Evolutionary conservation across 2,329 filamentous ascomycete species (phyloP).

Genomic region (Colletotrichum truncatum): DNA sequence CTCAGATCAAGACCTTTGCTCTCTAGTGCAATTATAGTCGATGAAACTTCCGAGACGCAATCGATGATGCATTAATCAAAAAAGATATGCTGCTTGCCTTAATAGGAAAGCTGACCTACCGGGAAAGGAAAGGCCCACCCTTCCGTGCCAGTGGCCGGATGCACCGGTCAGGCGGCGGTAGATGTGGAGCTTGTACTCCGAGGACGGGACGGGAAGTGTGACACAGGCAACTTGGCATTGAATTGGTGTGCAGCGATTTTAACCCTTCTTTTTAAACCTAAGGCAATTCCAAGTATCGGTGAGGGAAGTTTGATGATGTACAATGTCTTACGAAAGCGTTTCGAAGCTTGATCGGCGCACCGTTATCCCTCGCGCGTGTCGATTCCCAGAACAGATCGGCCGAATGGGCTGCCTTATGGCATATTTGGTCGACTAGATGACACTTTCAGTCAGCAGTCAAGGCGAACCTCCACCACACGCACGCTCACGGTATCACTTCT

Average conservation of each 20-base stretch:
- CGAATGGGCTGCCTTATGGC: too few relatives aligned
- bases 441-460: too few relatives aligned
- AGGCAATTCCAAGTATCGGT: background rate
- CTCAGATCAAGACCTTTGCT: background rate
- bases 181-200: constrained; percentile 15
- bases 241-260: background rate
- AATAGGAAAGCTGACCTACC: constrained; percentile 1
- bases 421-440: too few relatives aligned
- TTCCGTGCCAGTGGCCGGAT: background rate
- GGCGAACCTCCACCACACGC: too few relatives aligned
- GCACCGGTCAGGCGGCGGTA: constrained; percentile 6
- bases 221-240: constrained; percentile 8
- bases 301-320: background rate
- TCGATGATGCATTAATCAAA: constrained; percentile 1
- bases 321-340: background rate
- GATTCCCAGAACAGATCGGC: too few relatives aligned
- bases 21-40: background rate
- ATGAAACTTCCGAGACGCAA: background rate
- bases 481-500: background rate
- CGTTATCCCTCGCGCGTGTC: background rate
- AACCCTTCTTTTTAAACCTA: background rate
- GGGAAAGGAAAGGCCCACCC: constrained; percentile 4
- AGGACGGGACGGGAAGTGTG: constrained; percentile 13
- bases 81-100: background rate
- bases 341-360: background rate